Conservation (phyloP, 192 early-diverging fungal species). For the Entrophospora sp. region DNA sequence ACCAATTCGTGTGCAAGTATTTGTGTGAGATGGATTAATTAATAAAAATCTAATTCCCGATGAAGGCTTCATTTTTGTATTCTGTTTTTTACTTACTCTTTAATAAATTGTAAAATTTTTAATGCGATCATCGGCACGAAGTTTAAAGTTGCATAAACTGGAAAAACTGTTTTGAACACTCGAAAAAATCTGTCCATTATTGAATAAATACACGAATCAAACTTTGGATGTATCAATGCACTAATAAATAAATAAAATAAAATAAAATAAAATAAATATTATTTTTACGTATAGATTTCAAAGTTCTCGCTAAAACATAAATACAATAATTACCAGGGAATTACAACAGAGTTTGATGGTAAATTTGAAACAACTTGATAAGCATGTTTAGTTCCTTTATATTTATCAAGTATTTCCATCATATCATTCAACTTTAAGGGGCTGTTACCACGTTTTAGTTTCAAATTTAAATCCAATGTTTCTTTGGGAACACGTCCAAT, state of each 20-base stretch:
- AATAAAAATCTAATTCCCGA: too few species aligned
- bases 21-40: too few species aligned
- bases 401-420: slow-evolving; percentile 25
- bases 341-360: slow-evolving; percentile 29
- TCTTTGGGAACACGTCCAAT: slow-evolving; percentile 50
- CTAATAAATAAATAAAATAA: too few species aligned
- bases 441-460: slow-evolving; percentile 36
- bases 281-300: too few species aligned
- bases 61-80: too few species aligned
- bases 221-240: slow-evolving; percentile 42
- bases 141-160: slow-evolving; percentile 64
- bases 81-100: slow-evolving; percentile 30
- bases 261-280: too few species aligned
- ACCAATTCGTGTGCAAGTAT: too few species aligned
- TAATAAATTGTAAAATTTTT: slow-evolving; percentile 43
- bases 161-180: slow-evolving; percentile 45
- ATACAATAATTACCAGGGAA: slow-evolving; percentile 57
- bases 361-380: slow-evolving; percentile 30
- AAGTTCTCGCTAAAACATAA: background rate
- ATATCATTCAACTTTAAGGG: slow-evolving; percentile 31
- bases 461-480: slow-evolving; percentile 47
- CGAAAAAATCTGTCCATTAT: slow-evolving; percentile 39
- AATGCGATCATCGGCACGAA: slow-evolving; percentile 64
- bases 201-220: slow-evolving; percentile 39
- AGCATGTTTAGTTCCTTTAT: slow-evolving; percentile 33